Evolutionary conservation across 139 green algal genomes (phyloP).

Genomic region (Gonium pectorale): DNA sequence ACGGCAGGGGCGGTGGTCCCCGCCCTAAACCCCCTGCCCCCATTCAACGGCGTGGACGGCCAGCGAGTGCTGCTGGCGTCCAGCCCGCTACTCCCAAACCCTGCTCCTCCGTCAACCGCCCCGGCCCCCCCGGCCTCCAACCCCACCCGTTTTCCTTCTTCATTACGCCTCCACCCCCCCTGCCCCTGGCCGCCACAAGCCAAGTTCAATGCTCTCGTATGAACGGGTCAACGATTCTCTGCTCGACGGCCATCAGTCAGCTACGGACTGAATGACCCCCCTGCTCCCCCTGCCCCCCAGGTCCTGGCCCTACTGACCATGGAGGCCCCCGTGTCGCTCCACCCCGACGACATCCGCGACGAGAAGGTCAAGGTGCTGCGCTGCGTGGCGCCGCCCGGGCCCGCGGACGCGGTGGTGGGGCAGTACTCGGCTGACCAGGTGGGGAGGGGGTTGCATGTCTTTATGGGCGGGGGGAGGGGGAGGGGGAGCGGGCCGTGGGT

Average conservation of each 20-base stretch:
- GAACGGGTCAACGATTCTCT: too few relatives aligned
- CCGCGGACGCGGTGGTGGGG: slow-evolving; percentile 84
- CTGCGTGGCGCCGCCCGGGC: slow-evolving; percentile 73
- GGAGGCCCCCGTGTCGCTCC: slow-evolving; percentile 90
- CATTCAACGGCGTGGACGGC: too few relatives aligned
- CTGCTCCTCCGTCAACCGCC: neutral
- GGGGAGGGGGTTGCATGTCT: too few relatives aligned
- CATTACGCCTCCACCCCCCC: neutral
- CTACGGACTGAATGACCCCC: neutral
- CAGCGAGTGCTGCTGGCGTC: too few relatives aligned
- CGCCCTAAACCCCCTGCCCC: too few relatives aligned
- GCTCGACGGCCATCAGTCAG: too few relatives aligned
- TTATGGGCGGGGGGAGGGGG: too few relatives aligned
- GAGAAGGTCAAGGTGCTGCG: slow-evolving; percentile 91
- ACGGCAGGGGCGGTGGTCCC: neutral
- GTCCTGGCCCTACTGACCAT: slow-evolving; percentile 92
- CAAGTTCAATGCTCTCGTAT: too few relatives aligned
- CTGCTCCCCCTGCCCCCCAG: slow-evolving; percentile 56
- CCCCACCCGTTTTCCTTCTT: neutral
- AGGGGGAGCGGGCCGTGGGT: too few relatives aligned
- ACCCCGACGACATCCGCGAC: slow-evolving; percentile 95
- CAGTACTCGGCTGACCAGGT: slow-evolving; percentile 86
- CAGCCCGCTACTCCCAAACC: neutral
- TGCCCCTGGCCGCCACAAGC: too few relatives aligned
- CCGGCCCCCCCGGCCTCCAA: neutral